Base-by-base conservation (phyloP, 768 basidiomycete genomes). In the Infundibulicybe gibba region DNA sequence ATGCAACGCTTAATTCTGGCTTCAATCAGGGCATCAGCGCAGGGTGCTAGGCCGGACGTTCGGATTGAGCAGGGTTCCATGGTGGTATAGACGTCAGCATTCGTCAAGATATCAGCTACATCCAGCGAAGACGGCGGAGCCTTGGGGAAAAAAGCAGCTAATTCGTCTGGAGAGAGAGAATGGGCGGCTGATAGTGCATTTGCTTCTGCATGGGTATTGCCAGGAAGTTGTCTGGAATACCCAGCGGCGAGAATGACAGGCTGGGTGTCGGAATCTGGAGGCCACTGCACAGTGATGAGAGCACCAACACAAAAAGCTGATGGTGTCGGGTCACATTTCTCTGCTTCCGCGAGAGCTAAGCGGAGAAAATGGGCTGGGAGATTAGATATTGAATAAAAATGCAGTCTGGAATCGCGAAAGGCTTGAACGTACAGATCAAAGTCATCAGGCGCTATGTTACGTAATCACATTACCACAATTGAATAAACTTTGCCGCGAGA, bases 171-270 rank as follows among this genome's bases (percentile, higher is more conserved):
- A 2, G 80, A 68, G 33, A 84, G 68, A n/a, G 52, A 38, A 13
- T 61, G 64, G 5, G 83, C 79, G 58, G 97, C 97, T 35, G 77
- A 61, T 44, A 99, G 69, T 1, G 94, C 94, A 61, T 95, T 95
- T 17, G 93, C 92, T 69, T 99, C 95, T 10, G 94, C 95, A 63
- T 99, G 95, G 3, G 95, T 97, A 61, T 98, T 98, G 44, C 94
- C 95, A 3, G 81, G 73, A 0, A 97, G 75, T 61, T 97, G 94
- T 58, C 97, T 77, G 19, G 94, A 97, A 67, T 85, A 93, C 14
- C 93, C 93, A 2, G 83, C 83, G 11, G 90, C 70, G 32, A 98
- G 65, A 39, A 88, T 66, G 45, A 81, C 66, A 25, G 25, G 25
- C 3, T 82, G 72, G 12, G 59, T 34, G 35, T 59, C 56, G 30